phyloP scores from a whole-genome alignment of 2,329 filamentous ascomycete species.

The Trichoderma pleuroti region DNA sequence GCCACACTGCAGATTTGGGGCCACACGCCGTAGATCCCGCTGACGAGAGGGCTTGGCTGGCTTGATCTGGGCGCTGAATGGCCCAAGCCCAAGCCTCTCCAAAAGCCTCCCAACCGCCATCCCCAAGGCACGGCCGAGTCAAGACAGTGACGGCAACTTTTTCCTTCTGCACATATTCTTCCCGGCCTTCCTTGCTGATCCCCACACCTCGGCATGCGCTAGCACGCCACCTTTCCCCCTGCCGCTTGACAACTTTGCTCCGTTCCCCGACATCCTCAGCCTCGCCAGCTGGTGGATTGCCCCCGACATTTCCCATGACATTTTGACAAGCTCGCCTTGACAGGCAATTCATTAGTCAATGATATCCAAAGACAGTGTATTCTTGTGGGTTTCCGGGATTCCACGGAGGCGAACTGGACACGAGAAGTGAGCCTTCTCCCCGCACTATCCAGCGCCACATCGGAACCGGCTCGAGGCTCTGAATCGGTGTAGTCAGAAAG shows the following conservation, averaged over 20 bases:
- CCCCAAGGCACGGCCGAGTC: background rate
- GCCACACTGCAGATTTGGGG: constrained; percentile 2
- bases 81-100: background rate
- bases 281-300: background rate
- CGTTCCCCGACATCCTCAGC: background rate
- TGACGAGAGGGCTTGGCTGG: constrained; percentile 10
- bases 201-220: constrained; percentile 3
- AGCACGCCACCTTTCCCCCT: background rate
- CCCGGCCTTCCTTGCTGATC: constrained; percentile 8
- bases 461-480: constrained; percentile 5
- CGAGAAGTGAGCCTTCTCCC: background rate
- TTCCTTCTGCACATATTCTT: constrained; percentile 14
- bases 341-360: background rate
- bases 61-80: constrained; percentile 2
- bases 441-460: constrained; percentile 9
- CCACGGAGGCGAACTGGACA: background rate
- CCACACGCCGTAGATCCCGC: constrained; percentile 13
- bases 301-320: constrained; percentile 16
- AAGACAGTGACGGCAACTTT: constrained; percentile 3
- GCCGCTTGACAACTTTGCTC: background rate
- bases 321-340: background rate
- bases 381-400: background rate
- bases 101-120: background rate
- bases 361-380: background rate
- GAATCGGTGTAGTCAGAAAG: background rate